Conservation (phyloP, 495 filamentous ascomycete species). For the Chaetomium fimeti region DNA sequence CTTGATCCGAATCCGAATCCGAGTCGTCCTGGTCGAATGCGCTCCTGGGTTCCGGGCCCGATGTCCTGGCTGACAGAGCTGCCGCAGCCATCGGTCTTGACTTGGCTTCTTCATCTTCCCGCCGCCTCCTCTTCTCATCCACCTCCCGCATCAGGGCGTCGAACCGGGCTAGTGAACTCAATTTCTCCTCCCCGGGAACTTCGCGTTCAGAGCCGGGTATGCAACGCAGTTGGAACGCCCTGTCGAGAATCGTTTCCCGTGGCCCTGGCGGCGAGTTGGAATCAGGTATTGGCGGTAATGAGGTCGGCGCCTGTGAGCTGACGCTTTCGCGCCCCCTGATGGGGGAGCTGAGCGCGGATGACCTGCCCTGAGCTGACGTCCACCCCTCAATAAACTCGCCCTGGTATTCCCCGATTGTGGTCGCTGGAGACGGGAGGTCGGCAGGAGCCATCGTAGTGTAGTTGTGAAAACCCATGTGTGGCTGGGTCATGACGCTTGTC, state of each 20-base stretch:
- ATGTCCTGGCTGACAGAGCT: slow-evolving; percentile 11
- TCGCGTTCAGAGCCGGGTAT: slow-evolving; percentile 52
- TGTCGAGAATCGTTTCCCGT: slow-evolving; percentile 58
- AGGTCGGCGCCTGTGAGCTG: slow-evolving; percentile 39
- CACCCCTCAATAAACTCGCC: slow-evolving; percentile 58
- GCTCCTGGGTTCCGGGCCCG: slow-evolving; percentile 37
- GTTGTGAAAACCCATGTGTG: slow-evolving; percentile 43
- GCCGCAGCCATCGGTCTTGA: slow-evolving; percentile 20
- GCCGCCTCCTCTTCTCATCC: slow-evolving; percentile 47
- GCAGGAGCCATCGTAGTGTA: slow-evolving; percentile 45
- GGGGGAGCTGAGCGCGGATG: slow-evolving; percentile 51
- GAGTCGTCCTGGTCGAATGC: slow-evolving; percentile 49
- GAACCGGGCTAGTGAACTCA: slow-evolving; percentile 57
- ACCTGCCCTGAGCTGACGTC: slow-evolving; percentile 56
- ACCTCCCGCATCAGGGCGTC: slow-evolving; percentile 58
- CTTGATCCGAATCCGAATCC: slow-evolving; percentile 24
- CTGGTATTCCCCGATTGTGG: slow-evolving; percentile 51
- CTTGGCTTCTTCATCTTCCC: slow-evolving; percentile 32
- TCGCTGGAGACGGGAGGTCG: slow-evolving; percentile 54
- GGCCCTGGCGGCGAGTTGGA: slow-evolving; percentile 45
- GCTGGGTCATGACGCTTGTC: slow-evolving; percentile 46
- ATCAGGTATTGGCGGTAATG: slow-evolving; percentile 36
- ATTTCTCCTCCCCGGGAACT: slow-evolving; percentile 52
- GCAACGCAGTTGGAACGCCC: slow-evolving; percentile 57
- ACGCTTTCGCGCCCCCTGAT: slow-evolving; percentile 46